These are phyloP conservation scores for Euphorbia peplus DNA, from an alignment of 345 rosid species.

Conservation along the genomic window DNA sequence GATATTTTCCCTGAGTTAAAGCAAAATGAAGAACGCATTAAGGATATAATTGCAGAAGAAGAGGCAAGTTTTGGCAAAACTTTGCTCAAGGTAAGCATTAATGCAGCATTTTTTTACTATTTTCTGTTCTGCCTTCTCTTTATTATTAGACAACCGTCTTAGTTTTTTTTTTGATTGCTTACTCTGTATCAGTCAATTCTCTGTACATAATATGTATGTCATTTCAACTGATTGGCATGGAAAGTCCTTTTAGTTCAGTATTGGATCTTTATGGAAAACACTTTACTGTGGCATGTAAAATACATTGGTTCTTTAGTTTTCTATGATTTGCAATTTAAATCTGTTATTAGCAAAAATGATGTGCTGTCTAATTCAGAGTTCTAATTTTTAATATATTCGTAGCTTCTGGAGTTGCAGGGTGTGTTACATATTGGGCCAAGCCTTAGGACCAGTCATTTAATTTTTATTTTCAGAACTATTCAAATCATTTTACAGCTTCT, in stretches of 20 bases:
- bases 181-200: background rate
- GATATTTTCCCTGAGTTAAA: slow-evolving; percentile 84
- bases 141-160: background rate
- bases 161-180: background rate
- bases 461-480: background rate
- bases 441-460: background rate
- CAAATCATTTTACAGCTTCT: background rate
- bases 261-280: background rate
- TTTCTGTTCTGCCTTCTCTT: background rate
- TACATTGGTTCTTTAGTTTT: background rate
- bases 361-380: no score
- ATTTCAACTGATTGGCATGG: background rate
- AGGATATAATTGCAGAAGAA: slow-evolving; percentile 68
- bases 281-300: background rate
- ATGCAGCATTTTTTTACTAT: background rate
- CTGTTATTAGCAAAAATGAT: no score
- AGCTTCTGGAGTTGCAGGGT: background rate
- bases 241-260: background rate
- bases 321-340: no score
- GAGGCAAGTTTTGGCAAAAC: slow-evolving; percentile 95
- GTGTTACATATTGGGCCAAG: background rate
- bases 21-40: slow-evolving; percentile 70
- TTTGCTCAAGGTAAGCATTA: slow-evolving; percentile 58
- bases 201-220: background rate
- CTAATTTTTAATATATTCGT: background rate